Percentiles rank a stretch among this genome's conserved stretches.
Conservation (phyloP, 352 stramenopile genomes). For the Lagenidium giganteum region DNA sequence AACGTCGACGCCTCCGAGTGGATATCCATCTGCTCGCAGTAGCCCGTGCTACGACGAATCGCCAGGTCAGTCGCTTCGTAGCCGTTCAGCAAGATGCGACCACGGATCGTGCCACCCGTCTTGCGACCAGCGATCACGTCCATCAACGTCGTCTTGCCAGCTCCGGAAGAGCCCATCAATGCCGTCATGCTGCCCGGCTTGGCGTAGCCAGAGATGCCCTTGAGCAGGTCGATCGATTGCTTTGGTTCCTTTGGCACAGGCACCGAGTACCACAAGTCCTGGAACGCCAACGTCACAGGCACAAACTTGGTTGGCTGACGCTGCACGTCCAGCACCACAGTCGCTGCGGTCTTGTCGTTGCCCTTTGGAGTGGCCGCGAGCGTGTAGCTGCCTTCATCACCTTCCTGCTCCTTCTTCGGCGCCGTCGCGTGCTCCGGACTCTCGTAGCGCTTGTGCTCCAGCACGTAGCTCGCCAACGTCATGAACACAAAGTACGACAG, state of each 20-base stretch:
- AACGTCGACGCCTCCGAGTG: slow-evolving; percentile 70
- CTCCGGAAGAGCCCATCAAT: slow-evolving; percentile 36
- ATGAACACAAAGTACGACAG: slow-evolving; percentile 17
- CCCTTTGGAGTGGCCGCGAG: slow-evolving; percentile 6
- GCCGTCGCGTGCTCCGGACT: slow-evolving; percentile 6
- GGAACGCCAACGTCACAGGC: slow-evolving; percentile 22
- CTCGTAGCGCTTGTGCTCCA: slow-evolving; percentile 23
- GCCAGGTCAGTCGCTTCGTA: slow-evolving; percentile 13
- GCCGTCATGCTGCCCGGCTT: slow-evolving; percentile 26
- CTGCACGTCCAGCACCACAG: slow-evolving; percentile 5
- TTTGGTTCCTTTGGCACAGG: slow-evolving; percentile 15
- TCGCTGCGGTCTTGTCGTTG: background rate
- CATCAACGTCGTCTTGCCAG: slow-evolving; percentile 63
- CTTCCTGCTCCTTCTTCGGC: background rate
- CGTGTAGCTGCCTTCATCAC: background rate
- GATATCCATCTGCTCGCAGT: slow-evolving; percentile 27
- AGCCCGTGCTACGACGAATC: slow-evolving; percentile 19
- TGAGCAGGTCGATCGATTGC: slow-evolving; percentile 27
- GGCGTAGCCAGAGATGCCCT: slow-evolving; percentile 21
- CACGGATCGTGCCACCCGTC: slow-evolving; percentile 46
- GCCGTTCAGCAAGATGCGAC: slow-evolving; percentile 34
- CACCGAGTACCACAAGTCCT: slow-evolving; percentile 25
- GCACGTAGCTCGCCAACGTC: slow-evolving; percentile 10
- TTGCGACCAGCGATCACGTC: slow-evolving; percentile 72
- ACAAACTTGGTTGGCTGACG: slow-evolving; percentile 12